Base-by-base conservation (phyloP, 352 stramenopile species). In the Globisporangium carolinianum region DNA sequence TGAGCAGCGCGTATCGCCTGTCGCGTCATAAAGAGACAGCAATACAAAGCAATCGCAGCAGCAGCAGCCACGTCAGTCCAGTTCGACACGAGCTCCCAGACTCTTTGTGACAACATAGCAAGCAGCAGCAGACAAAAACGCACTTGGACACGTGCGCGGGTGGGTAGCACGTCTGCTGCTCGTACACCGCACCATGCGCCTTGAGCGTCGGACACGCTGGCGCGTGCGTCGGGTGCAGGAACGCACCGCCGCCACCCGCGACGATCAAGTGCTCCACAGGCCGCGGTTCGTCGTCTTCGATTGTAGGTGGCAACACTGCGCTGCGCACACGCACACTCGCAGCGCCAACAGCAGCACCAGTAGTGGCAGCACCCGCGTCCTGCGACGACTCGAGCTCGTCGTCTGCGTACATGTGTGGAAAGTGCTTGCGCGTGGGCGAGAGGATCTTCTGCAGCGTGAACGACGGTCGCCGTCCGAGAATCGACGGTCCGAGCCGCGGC, bases 191-290 rank as follows among this genome's bases (percentile, higher is more conserved):
- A 6, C 82, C 82, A 42, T 87, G 87, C 37, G 90, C 92, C 45
- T 66, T 52, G 11, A 92, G 60, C 5, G 58, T 78, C 15, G 75
- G 55, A 55, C 73, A 78, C 0, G 60, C 59, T 3, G 85, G 79
- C 8, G 85, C 81, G 57, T 98, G 90, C 0, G 89, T 98, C 11
- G 88, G 89, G 61, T 97, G 90, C 48, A 97, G 65, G 47, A 93
- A 93, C 14, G 86, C 90, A 39, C 92, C 92, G 7, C 92, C 92
- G 53, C 90, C 91, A 7, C 92, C 91, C 39, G 87, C 90, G 35
- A 97, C 86, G 48, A 98, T 88, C 57, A 92, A 65, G 55, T 94
- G 85, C 17, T 86, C 68, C 1, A 81, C 68, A 8, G 60, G 35
- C 11, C 32, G 35, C 5, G 6, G 32, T 32, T 32, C 24, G 24